phyloP scores from a whole-genome alignment of 208 protist genomes.

The Crithidia fasciculata region DNA sequence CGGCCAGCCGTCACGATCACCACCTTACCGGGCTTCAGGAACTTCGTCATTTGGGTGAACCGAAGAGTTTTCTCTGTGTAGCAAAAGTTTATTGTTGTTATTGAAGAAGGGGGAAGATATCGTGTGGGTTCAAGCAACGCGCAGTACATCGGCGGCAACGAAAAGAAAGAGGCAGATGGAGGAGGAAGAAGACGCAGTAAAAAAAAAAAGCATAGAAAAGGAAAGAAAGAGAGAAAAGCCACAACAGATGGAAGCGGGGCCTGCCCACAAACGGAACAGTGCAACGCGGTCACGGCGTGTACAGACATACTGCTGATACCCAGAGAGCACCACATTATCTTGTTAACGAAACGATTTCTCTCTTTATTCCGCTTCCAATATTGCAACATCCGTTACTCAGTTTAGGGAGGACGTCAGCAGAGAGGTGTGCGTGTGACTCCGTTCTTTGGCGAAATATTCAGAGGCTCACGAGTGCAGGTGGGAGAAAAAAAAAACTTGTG shows the following conservation, averaged over 20 bases:
- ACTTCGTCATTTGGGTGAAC: conserved; percentile 8
- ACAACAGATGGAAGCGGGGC: not conserved
- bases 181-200: not conserved
- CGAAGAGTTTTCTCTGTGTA: conserved; percentile 8
- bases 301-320: too few relatives aligned
- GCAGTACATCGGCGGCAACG: not conserved
- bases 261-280: too few relatives aligned
- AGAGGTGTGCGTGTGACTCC: too few relatives aligned
- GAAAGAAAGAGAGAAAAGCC: not conserved
- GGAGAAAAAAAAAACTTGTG: not conserved
- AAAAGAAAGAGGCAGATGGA: not conserved
- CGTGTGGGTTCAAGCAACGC: not conserved
- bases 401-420: too few relatives aligned
- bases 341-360: too few relatives aligned
- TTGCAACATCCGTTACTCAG: too few relatives aligned
- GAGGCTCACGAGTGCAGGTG: not conserved
- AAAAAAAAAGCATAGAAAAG: not conserved
- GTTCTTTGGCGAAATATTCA: not conserved
- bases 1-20: conserved; percentile 97
- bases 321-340: too few relatives aligned
- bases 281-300: too few relatives aligned
- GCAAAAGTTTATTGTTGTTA: not conserved
- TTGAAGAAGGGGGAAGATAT: too few relatives aligned
- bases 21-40: conserved; percentile 97
- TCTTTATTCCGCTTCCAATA: too few relatives aligned